Evolutionary conservation across 2,329 filamentous ascomycete genomes (phyloP).

Genomic region (Fusarium aywerte): DNA sequence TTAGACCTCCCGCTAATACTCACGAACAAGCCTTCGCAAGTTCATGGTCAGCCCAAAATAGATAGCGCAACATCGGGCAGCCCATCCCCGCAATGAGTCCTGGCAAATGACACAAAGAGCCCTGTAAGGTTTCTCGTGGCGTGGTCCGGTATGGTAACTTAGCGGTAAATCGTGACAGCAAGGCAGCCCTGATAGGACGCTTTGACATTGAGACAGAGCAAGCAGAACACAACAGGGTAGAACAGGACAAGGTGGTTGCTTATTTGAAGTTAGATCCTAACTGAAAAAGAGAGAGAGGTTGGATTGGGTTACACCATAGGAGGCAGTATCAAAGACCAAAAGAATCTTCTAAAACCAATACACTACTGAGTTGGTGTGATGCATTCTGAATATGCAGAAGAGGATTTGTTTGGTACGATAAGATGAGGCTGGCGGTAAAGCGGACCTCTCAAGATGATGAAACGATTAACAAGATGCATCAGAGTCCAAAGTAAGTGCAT

Average conservation of each 20-base stretch:
- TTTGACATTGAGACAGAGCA: conserved; percentile 23
- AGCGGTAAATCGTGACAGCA: conserved; percentile 9
- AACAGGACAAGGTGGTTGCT: conserved; percentile 24
- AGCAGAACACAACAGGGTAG: neutral
- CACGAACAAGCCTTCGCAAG: neutral
- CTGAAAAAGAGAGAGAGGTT: conserved; percentile 2
- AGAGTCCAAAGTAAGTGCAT: neutral
- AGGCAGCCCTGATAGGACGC: conserved; percentile 26
- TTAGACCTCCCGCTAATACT: conserved; percentile 31
- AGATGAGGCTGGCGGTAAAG: conserved; percentile 31
- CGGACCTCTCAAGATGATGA: conserved; percentile 22
- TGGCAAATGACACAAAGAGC: conserved; percentile 41
- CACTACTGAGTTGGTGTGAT: conserved; percentile 22
- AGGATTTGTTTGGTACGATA: conserved; percentile 16
- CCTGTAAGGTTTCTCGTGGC: conserved; percentile 22
- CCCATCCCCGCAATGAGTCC: conserved; percentile 38
- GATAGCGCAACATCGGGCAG: conserved; percentile 21
- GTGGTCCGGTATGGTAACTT: conserved; percentile 9
- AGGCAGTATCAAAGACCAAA: conserved; percentile 19
- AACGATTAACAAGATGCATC: conserved; percentile 18
- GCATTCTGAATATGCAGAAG: conserved; percentile 8
- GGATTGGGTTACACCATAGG: conserved; percentile 24
- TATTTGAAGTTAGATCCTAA: conserved; percentile 35
- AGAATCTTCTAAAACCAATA: neutral
- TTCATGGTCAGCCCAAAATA: conserved; percentile 33